Percentiles rank a stretch among this genome's conserved stretches.
These are phyloP conservation scores for Asterella californica DNA, from an alignment of 225 moss, liverwort and hornwort genomes.

Conservation along the genomic window DNA sequence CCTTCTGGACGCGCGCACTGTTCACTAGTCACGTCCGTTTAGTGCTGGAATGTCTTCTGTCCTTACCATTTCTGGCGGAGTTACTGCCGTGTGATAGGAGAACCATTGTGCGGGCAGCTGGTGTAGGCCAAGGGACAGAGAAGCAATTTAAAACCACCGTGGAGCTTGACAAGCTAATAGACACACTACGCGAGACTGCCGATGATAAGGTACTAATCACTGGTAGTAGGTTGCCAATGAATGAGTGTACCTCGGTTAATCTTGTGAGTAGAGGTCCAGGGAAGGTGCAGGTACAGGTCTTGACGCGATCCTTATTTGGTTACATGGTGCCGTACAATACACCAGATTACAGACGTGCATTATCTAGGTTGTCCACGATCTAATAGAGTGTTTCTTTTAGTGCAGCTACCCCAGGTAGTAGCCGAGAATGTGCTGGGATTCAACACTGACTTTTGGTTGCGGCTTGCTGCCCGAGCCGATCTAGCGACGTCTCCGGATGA, in stretches of 20 bases:
- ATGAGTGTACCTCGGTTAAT: neutral
- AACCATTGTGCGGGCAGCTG: slow-evolving; percentile 37
- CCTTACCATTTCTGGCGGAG: neutral
- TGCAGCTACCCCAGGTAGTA: slow-evolving; percentile 74
- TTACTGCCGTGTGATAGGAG: slow-evolving; percentile 41
- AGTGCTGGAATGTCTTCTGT: neutral
- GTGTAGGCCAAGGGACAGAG: slow-evolving; percentile 55
- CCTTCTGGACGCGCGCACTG: neutral
- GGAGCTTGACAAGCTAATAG: slow-evolving; percentile 79
- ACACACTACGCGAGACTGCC: slow-evolving; percentile 62
- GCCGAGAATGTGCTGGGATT: slow-evolving; percentile 89
- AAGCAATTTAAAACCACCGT: slow-evolving; percentile 73
- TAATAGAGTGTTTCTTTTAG: neutral
- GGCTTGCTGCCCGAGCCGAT: slow-evolving; percentile 86
- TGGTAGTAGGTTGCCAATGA: neutral
- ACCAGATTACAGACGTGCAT: neutral
- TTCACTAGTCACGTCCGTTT: neutral
- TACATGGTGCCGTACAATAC: neutral
- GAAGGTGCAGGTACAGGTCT: neutral
- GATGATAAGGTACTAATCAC: slow-evolving; percentile 47
- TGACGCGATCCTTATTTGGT: neutral
- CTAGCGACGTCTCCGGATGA: slow-evolving; percentile 64
- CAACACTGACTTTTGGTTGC: slow-evolving; percentile 90
- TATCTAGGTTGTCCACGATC: neutral
- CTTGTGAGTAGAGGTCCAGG: neutral